A percentile compares a stretch with the other conserved stretches of the same genome.
These are phyloP conservation scores for Cladobotryum protrusum DNA, from an alignment of 2,329 filamentous ascomycete genomes.

Conservation along the genomic window DNA sequence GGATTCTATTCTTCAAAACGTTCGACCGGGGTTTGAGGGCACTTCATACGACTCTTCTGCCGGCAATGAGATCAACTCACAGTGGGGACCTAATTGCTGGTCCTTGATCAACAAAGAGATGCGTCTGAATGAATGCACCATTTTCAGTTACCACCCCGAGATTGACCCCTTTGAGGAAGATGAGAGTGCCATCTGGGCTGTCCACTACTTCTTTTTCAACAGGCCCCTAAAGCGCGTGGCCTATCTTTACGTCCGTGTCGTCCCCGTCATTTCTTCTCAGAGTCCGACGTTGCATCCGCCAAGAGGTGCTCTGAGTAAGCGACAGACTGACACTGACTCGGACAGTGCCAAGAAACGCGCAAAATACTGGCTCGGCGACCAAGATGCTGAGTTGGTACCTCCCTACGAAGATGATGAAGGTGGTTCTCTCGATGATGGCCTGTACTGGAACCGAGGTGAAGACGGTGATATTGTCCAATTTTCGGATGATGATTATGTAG, in stretches of 20 bases:
- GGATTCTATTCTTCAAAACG: constrained; percentile 80
- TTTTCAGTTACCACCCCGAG: constrained; percentile 84
- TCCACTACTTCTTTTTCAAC: constrained; percentile 98
- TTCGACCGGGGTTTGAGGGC: constrained; percentile 59
- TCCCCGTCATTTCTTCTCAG: constrained; percentile 65
- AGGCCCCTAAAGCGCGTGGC: constrained; percentile 85
- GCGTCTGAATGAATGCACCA: constrained; percentile 78
- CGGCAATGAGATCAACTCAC: constrained; percentile 46
- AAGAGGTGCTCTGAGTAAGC: constrained; percentile 23
- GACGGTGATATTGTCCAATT: constrained; percentile 52
- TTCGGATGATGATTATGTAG: constrained; percentile 41
- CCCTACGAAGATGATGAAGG: constrained; percentile 40
- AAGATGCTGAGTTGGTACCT: constrained; percentile 42
- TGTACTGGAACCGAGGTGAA: constrained; percentile 53
- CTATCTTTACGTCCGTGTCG: constrained; percentile 87
- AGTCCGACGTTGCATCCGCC: constrained; percentile 43
- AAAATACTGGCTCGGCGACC: constrained; percentile 79
- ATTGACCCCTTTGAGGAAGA: constrained; percentile 89
- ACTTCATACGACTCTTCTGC: constrained; percentile 37
- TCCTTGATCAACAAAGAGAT: constrained; percentile 89
- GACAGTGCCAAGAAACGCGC: constrained; percentile 60
- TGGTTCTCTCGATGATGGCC: constrained; percentile 42
- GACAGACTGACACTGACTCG: constrained; percentile 26
- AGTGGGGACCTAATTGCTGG: constrained; percentile 92
- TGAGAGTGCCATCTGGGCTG: constrained; percentile 88